Evolutionary conservation across 768 basidiomycete genomes (phyloP).

Genomic region (Pholiota microspora): DNA sequence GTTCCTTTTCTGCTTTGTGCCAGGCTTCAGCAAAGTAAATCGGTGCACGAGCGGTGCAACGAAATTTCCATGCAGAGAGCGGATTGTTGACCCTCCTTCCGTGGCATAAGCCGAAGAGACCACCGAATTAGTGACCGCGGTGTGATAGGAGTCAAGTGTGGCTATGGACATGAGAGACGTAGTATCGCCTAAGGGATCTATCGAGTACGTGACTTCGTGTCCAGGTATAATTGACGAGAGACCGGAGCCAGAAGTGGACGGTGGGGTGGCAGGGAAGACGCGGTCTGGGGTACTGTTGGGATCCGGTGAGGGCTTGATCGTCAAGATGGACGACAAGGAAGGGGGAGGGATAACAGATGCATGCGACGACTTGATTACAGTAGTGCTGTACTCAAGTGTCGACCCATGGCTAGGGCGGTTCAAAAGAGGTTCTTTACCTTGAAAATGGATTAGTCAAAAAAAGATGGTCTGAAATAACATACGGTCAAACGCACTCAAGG

Average conservation of each 20-base stretch:
- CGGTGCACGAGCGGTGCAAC: slow-evolving; percentile 67
- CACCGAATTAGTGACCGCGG: slow-evolving; percentile 52
- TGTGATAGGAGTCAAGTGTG: slow-evolving; percentile 63
- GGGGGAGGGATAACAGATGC: slow-evolving; percentile 37
- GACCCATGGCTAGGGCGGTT: slow-evolving; percentile 29
- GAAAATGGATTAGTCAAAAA: slow-evolving; percentile 14
- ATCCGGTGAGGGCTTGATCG: slow-evolving; percentile 56
- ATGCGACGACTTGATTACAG: slow-evolving; percentile 56
- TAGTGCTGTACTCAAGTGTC: slow-evolving; percentile 66
- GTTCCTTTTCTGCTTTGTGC: slow-evolving; percentile 49
- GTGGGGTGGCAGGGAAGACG: slow-evolving; percentile 34
- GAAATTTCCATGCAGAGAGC: slow-evolving; percentile 38
- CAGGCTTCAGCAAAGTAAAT: slow-evolving; percentile 84
- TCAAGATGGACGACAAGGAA: slow-evolving; percentile 71
- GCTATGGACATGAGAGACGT: slow-evolving; percentile 56
- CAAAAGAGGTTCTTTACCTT: slow-evolving; percentile 57
- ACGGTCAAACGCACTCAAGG: slow-evolving; percentile 30
- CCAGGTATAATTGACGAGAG: not conserved
- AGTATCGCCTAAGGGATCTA: slow-evolving; percentile 34
- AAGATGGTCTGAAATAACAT: not conserved
- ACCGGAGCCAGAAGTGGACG: slow-evolving; percentile 17
- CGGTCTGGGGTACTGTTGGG: slow-evolving; percentile 43
- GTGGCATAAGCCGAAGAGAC: slow-evolving; percentile 63
- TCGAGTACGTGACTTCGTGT: slow-evolving; percentile 1
- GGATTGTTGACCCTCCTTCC: slow-evolving; percentile 72